Evolutionary conservation across 306 rosid species (phyloP).

Genomic region (Vigna radiata): DNA sequence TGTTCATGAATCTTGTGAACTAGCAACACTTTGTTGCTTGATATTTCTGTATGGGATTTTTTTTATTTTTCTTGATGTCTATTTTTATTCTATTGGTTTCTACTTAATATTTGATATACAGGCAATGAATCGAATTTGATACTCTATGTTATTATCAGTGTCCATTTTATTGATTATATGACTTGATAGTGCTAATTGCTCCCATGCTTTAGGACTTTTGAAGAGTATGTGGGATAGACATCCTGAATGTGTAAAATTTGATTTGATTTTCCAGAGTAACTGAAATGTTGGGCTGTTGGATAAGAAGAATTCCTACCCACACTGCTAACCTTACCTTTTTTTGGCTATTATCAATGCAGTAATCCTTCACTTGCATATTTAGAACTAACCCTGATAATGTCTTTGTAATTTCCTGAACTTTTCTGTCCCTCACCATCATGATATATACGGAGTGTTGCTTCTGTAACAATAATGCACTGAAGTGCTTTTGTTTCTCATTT

Average conservation of each 20-base stretch:
- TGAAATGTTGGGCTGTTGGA: neutral
- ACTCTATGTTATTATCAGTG: neutral
- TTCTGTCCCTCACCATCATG: neutral
- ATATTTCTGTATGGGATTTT: neutral
- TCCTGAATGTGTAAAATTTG: conserved; percentile 20
- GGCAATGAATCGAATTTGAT: neutral
- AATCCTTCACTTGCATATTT: conserved; percentile 1
- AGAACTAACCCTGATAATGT: neutral
- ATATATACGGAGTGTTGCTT: conserved; percentile 11
- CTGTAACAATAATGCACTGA: neutral
- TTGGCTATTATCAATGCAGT: conserved; percentile 3
- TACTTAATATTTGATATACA: conserved; percentile 13
- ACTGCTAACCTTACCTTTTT: conserved; percentile 1
- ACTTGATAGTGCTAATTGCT: neutral
- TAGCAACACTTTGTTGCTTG: neutral
- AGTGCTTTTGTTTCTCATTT: conserved; percentile 5
- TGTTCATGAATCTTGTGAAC: neutral
- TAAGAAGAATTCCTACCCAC: conserved; percentile 12
- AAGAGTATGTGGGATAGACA: neutral
- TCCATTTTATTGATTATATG: conserved; percentile 14
- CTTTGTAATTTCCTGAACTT: neutral
- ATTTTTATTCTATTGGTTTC: neutral
- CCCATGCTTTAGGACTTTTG: neutral
- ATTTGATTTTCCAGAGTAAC: neutral
- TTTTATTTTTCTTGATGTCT: neutral